These are phyloP conservation scores for Candida sojae DNA, from an alignment of 1,139 yeast genomes.

Conservation along the genomic window DNA sequence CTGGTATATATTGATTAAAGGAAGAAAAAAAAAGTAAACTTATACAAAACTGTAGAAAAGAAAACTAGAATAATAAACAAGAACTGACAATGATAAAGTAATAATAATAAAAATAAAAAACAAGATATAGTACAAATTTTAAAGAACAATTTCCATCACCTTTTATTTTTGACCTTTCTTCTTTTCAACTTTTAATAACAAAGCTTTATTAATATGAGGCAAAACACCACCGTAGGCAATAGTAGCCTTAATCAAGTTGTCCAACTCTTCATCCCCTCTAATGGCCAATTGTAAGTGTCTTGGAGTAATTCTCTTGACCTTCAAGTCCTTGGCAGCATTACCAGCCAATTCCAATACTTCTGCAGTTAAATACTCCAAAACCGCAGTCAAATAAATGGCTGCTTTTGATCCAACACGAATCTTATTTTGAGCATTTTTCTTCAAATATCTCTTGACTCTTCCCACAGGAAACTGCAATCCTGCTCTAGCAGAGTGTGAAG, in stretches of 20 bases:
- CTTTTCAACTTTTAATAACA: constrained; percentile 89
- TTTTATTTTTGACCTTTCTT: constrained; percentile 53
- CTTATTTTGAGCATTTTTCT: constrained; percentile 88
- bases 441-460: constrained; percentile 93
- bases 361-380: constrained; percentile 94
- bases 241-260: constrained; percentile 92
- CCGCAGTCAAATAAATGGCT: constrained; percentile 96
- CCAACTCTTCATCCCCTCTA: constrained; percentile 98
- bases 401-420: constrained; percentile 97
- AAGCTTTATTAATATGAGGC: constrained; percentile 95
- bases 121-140: constrained; percentile 6
- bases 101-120: constrained; percentile 4
- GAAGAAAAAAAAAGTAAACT: not conserved
- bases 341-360: constrained; percentile 99
- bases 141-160: not conserved
- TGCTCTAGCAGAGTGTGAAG: constrained; percentile 95
- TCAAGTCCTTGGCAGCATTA: constrained; percentile 97
- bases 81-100: no score
- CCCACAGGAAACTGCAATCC: constrained; percentile 99
- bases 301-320: constrained; percentile 98
- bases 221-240: constrained; percentile 98
- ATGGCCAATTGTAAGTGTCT: constrained; percentile 98
- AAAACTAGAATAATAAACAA: constrained; percentile 4
- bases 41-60: constrained; percentile 1
- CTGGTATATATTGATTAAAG: not conserved